Conservation (phyloP, 2,329 filamentous ascomycete species). For the Berkeleyomyces rouxiae region DNA sequence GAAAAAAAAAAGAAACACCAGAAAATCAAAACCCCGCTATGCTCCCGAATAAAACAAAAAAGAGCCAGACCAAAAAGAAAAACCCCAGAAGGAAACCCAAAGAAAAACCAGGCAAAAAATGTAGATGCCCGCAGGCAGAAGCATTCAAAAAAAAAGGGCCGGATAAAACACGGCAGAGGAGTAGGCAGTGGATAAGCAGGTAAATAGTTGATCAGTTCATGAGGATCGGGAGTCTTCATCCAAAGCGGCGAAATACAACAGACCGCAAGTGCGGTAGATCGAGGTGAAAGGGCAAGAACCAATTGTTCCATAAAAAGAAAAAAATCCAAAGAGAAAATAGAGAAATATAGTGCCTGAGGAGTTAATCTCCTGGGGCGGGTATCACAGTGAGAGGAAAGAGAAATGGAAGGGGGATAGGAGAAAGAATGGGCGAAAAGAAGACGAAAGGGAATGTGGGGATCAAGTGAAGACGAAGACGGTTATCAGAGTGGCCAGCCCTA, state of each 20-base stretch:
- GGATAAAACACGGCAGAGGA: too few relatives aligned
- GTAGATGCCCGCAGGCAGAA: not conserved
- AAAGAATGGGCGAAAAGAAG: slow-evolving; percentile 16
- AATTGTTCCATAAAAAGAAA: not conserved
- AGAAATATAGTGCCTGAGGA: slow-evolving; percentile 7
- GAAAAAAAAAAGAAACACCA: slow-evolving; percentile 8
- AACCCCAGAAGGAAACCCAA: not conserved
- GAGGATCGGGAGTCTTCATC: too few relatives aligned
- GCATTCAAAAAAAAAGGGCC: slow-evolving; percentile 7
- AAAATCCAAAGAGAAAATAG: not conserved
- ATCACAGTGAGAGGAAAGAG: slow-evolving; percentile 11
- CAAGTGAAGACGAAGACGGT: not conserved
- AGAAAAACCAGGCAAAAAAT: not conserved
- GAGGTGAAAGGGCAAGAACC: too few relatives aligned
- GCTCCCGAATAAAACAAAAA: slow-evolving; percentile 20
- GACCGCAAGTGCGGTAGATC: too few relatives aligned
- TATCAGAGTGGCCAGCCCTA: not conserved
- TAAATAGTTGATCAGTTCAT: too few relatives aligned
- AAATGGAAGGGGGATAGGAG: slow-evolving; percentile 10
- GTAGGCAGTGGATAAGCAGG: too few relatives aligned
- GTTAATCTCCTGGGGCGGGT: slow-evolving; percentile 6
- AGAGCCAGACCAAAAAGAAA: slow-evolving; percentile 14
- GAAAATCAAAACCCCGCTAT: slow-evolving; percentile 24
- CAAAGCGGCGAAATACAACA: too few relatives aligned
- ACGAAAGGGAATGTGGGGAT: not conserved